These are phyloP conservation scores for Phytophthora meadii DNA, from an alignment of 352 stramenopile species.

Conservation along the genomic window DNA sequence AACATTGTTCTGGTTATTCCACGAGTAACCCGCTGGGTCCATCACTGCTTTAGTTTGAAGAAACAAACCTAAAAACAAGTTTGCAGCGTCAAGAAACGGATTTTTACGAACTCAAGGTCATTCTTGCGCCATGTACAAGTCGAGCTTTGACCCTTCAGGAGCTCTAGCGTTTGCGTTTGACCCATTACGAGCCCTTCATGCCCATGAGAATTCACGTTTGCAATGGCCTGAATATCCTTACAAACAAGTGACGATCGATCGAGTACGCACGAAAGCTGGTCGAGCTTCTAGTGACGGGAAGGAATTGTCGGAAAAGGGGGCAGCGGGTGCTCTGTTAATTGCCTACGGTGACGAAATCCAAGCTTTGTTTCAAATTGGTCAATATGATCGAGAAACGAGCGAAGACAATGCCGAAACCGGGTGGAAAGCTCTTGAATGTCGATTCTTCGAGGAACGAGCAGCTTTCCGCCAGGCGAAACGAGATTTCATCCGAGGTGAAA, in stretches of 20 bases:
- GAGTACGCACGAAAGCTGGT: constrained; percentile 47
- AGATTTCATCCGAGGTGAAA: constrained; percentile 49
- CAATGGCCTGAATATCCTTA: constrained; percentile 72
- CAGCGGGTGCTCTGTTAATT: constrained; percentile 63
- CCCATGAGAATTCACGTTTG: constrained; percentile 50
- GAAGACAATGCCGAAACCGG: constrained; percentile 1
- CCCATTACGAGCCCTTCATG: constrained; percentile 53
- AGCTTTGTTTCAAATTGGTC: constrained; percentile 56
- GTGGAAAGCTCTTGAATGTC: constrained; percentile 40
- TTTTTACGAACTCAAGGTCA: not conserved
- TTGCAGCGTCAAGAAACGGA: constrained; percentile 37
- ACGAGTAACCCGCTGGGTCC: constrained; percentile 20
- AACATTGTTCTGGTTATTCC: constrained; percentile 22
- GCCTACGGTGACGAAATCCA: constrained; percentile 45
- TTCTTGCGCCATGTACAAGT: constrained; percentile 56
- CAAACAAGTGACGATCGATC: constrained; percentile 72
- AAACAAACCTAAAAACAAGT: not conserved
- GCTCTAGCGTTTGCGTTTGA: constrained; percentile 67
- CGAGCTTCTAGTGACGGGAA: constrained; percentile 15
- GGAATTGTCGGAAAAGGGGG: constrained; percentile 42
- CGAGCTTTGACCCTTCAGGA: constrained; percentile 40
- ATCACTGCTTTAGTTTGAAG: constrained; percentile 7
- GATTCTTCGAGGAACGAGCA: constrained; percentile 54
- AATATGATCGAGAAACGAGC: constrained; percentile 33
- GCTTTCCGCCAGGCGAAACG: constrained; percentile 59